Percentiles rank a stretch among this genome's conserved stretches.
Conservation (phyloP, 2,329 filamentous ascomycete genomes). For the Myriosclerotinia duriaeana region DNA sequence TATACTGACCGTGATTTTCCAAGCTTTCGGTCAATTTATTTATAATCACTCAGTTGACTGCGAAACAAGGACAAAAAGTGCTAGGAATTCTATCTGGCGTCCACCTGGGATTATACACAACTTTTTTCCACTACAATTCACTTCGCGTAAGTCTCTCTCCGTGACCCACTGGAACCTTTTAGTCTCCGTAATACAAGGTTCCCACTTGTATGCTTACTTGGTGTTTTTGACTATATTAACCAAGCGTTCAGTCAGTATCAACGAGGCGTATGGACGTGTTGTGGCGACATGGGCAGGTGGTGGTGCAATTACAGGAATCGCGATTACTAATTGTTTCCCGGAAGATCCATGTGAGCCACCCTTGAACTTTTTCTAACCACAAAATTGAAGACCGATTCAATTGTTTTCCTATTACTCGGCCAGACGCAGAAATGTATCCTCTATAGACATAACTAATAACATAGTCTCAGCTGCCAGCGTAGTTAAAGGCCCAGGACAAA, state of each 20-base stretch:
- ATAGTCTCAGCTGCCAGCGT: background rate
- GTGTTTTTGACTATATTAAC: background rate
- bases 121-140: background rate
- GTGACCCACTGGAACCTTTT: too few species aligned
- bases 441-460: background rate
- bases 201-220: too few species aligned
- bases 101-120: too few species aligned
- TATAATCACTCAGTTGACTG: too few species aligned
- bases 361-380: background rate
- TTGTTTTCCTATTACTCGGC: background rate
- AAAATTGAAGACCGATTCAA: background rate
- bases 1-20: background rate
- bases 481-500: slow-evolving; percentile 10
- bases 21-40: too few species aligned
- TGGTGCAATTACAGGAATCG: background rate
- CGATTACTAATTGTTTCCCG: background rate
- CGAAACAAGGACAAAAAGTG: too few species aligned
- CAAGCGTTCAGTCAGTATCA: slow-evolving; percentile 7
- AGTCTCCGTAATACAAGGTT: too few species aligned
- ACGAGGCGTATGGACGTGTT: slow-evolving; percentile 4
- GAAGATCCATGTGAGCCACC: background rate
- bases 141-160: background rate
- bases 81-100: too few species aligned
- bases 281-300: slow-evolving; percentile 13
- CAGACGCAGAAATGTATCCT: background rate